Evolutionary conservation across 257 asterid species (phyloP), one percentile per base, ranked within the genome.

Genomic region (Solanum chaucha): DNA sequence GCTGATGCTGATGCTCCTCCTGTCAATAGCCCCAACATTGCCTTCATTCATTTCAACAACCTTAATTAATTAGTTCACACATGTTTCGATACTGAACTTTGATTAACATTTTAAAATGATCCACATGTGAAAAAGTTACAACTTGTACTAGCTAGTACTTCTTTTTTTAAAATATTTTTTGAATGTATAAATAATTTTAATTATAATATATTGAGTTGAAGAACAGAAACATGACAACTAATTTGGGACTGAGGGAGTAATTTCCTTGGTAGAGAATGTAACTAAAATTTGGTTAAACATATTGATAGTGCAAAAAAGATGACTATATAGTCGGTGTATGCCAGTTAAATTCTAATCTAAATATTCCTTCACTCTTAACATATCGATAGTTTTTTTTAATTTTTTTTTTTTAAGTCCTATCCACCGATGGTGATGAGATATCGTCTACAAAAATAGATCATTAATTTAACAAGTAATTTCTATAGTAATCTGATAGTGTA

Each of bases 1-100:
- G 98, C 95, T 13, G 98, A 94, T 30, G 99, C 98, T 3, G 98
- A 93, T 17, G 96, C 97, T 48, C 92, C 99, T 0, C 94, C 90
- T 0, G 92, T 90, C 90, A 95, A 48, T 32, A 95, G 92, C 28
- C 90, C 96, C 88, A 93, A 20, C 95, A 93, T 92, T 86, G 86
- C 96, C 98, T 96, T 48, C 90, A 86, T 68, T 78, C 34, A 85
- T 48, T 51, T 46, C 36, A 81, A 20, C 67, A 59, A 59, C 1
- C 26, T 59, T 59, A 58, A 55, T 55, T 41, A 41, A 41, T 51
- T 55, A 55, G n/a, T 2, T 48, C 59, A 48, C 20, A 14, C 59
- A 15, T 0, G 59, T 48, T 48, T 48, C 46, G 46, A 40, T 40
- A 9, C 1, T 19, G 2, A 19, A 19, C 24, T 55, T 55, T 55